phyloP scores from a whole-genome alignment of 306 rosid species.

The Cicer pinnatifidum region DNA sequence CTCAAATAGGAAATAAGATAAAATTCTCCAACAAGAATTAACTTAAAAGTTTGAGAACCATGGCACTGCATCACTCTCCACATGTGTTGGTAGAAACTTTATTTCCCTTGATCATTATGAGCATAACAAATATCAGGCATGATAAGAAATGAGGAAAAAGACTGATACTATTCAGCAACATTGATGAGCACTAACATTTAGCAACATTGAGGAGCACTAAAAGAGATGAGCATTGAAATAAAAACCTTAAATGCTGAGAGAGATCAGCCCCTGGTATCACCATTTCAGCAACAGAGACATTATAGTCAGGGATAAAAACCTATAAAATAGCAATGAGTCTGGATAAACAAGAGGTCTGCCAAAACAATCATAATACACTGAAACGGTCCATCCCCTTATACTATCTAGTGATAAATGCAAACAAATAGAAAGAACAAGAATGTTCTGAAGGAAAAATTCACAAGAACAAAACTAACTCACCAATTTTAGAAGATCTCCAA shows the following conservation, averaged over 20 bases:
- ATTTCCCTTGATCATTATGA: constrained; percentile 27
- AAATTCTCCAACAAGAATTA: not conserved
- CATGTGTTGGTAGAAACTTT: constrained; percentile 24
- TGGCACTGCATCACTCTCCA: constrained; percentile 14
- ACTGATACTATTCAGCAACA: constrained; percentile 30
- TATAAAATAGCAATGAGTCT: constrained; percentile 45
- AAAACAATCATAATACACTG: constrained; percentile 19
- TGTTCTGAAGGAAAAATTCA: not conserved
- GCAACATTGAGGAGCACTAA: not conserved
- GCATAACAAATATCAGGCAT: constrained; percentile 33
- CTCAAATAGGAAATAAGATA: too few relatives aligned
- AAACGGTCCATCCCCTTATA: constrained; percentile 12
- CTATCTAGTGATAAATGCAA: constrained; percentile 22
- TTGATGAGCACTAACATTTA: constrained; percentile 30
- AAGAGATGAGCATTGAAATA: constrained; percentile 24
- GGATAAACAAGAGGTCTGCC: constrained; percentile 31
- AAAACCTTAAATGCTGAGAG: constrained; percentile 75
- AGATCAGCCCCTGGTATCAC: constrained; percentile 81
- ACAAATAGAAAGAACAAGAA: constrained; percentile 38
- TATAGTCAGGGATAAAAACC: constrained; percentile 81
- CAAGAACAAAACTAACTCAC: constrained; percentile 42
- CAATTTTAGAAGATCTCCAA: constrained; percentile 72
- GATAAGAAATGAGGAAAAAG: constrained; percentile 21
- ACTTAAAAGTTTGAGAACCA: not conserved
- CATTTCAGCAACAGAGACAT: constrained; percentile 79